Percentiles rank a stretch among this genome's conserved stretches.
These are phyloP conservation scores for Pleurostoma richardsiae DNA, from an alignment of 2,329 filamentous ascomycete genomes.

Conservation along the genomic window DNA sequence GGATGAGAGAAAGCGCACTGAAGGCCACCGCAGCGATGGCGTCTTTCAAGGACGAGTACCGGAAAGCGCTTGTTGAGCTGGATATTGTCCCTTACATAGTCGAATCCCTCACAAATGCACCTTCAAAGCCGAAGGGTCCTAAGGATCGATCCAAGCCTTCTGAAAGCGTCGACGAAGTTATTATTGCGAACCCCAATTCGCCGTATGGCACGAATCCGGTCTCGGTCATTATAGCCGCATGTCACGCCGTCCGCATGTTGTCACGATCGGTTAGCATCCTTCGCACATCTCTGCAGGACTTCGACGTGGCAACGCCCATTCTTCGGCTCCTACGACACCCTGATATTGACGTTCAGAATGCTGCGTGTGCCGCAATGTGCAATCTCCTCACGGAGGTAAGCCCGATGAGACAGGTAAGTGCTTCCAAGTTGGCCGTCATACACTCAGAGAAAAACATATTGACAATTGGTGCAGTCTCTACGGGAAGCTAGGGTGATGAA, in stretches of 20 bases:
- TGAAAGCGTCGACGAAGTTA: conserved; percentile 26
- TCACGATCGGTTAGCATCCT: conserved; percentile 81
- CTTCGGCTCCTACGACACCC: conserved; percentile 70
- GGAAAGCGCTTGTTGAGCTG: conserved; percentile 76
- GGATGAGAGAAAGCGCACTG: conserved; percentile 69
- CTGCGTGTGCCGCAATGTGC: conserved; percentile 76
- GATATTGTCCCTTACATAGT: conserved; percentile 79
- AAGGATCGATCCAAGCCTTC: conserved; percentile 35
- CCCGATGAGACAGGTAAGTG: conserved; percentile 78
- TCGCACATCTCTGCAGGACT: conserved; percentile 81
- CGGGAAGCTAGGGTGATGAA: conserved; percentile 69
- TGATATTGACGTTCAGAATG: conserved; percentile 76
- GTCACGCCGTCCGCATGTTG: conserved; percentile 73
- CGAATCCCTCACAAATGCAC: conserved; percentile 64
- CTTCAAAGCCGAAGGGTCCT: conserved; percentile 39
- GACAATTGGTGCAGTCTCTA: conserved; percentile 49
- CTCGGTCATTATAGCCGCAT: conserved; percentile 77
- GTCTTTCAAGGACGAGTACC: conserved; percentile 75
- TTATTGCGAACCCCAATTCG: conserved; percentile 21
- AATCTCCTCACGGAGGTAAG: conserved; percentile 88
- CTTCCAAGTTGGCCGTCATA: conserved; percentile 4
- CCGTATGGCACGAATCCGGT: conserved; percentile 70
- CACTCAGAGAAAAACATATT: no score
- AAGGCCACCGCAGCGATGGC: conserved; percentile 78
- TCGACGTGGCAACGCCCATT: conserved; percentile 72